Percentiles rank a stretch among this genome's conserved stretches.
Conservation (phyloP, 164 flowering plant species). For the Saururus chinensis region DNA sequence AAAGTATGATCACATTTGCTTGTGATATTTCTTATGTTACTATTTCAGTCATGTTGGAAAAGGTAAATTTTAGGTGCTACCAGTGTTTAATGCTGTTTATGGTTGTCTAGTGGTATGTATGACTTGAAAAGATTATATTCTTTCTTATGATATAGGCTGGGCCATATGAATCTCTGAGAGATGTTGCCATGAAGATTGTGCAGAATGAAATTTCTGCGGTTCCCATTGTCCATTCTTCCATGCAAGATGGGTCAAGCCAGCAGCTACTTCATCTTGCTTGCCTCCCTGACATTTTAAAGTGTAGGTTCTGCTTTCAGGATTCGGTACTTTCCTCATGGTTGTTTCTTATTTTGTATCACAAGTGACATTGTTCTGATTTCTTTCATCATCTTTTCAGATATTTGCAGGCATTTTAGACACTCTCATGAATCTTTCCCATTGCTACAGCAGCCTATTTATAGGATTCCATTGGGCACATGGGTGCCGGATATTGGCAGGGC, state of each 20-base stretch:
- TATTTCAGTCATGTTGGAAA: too few relatives aligned
- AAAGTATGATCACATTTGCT: too few relatives aligned
- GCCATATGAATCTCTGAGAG: slow-evolving; percentile 70
- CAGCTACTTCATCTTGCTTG: slow-evolving; percentile 82
- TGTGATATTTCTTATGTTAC: too few relatives aligned
- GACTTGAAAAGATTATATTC: too few relatives aligned
- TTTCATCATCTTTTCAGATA: slow-evolving; percentile 15
- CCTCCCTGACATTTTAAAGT: slow-evolving; percentile 70
- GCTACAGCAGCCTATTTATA: slow-evolving; percentile 25
- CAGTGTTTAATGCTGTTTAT: too few relatives aligned
- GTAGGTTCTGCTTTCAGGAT: slow-evolving; percentile 4
- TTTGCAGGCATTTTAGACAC: slow-evolving; percentile 27
- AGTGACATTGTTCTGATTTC: background rate
- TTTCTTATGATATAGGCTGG: slow-evolving; percentile 39
- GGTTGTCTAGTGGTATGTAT: too few relatives aligned
- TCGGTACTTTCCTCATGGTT: background rate
- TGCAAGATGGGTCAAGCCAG: slow-evolving; percentile 35
- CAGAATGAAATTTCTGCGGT: slow-evolving; percentile 60
- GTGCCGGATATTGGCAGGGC: slow-evolving; percentile 10
- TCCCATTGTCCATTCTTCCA: slow-evolving; percentile 55
- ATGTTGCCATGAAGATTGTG: slow-evolving; percentile 56
- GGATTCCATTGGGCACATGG: slow-evolving; percentile 30
- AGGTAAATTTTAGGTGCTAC: too few relatives aligned
- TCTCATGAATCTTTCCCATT: slow-evolving; percentile 20
- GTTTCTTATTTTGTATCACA: background rate